A percentile compares a stretch with the other conserved stretches of the same genome.
Conservation (phyloP, 2,329 filamentous ascomycete genomes). For the Chrysosporium keratinophilum region DNA sequence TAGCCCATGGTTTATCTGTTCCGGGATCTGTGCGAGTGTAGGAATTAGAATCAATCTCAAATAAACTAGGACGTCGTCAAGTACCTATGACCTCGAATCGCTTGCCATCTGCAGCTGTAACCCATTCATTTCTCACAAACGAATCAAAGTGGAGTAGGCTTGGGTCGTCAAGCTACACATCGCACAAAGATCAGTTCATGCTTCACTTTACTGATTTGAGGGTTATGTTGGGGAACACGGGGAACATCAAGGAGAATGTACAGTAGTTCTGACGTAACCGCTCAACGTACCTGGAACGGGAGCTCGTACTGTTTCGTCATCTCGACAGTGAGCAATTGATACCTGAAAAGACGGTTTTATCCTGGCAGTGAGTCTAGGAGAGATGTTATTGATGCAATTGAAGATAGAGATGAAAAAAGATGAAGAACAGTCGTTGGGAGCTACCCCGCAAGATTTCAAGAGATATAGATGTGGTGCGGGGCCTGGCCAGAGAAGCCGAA, state of each 20-base stretch:
- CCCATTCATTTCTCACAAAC: constrained; percentile 42
- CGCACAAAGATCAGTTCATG: background rate
- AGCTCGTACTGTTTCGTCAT: constrained; percentile 30
- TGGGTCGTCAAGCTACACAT: constrained; percentile 37
- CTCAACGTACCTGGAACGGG: constrained; percentile 29
- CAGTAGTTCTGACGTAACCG: background rate
- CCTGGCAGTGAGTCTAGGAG: background rate
- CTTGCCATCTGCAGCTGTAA: constrained; percentile 37
- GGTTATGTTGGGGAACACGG: background rate
- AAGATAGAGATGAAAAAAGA: background rate
- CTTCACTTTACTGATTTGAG: background rate
- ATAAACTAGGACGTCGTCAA: background rate
- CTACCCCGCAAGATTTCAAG: background rate
- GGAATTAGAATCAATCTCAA: background rate
- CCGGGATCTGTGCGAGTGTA: constrained; percentile 38
- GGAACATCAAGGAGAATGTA: background rate
- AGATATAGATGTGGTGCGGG: background rate
- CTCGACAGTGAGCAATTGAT: constrained; percentile 10
- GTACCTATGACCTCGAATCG: constrained; percentile 43
- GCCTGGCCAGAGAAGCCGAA: background rate
- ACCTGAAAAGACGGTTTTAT: background rate
- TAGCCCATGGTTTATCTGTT: constrained; percentile 42
- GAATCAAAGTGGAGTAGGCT: constrained; percentile 42
- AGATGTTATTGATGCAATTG: background rate
- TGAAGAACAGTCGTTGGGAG: background rate